A percentile compares a stretch with the other conserved stretches of the same genome.
Conservation (phyloP, 768 basidiomycete species). For the Leccinum incarnatum region DNA sequence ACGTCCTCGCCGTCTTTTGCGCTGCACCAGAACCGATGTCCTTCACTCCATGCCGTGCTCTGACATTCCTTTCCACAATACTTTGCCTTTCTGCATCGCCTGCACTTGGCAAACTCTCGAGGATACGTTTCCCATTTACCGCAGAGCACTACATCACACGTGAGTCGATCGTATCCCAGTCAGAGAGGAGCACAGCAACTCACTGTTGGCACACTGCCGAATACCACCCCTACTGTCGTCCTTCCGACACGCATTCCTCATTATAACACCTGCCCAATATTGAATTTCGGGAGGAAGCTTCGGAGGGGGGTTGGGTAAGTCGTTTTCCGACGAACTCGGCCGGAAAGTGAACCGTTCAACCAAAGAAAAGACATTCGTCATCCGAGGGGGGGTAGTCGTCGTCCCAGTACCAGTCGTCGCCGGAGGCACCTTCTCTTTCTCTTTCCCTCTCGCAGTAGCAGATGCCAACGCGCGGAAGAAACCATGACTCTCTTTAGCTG, state of each 20-base stretch:
- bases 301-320: conserved; percentile 65
- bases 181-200: conserved; percentile 30
- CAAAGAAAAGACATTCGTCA: conserved; percentile 93
- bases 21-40: conserved; percentile 93
- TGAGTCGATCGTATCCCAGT: conserved; percentile 1
- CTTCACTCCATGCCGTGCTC: conserved; percentile 94
- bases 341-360: conserved; percentile 97
- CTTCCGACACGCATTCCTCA: conserved; percentile 98
- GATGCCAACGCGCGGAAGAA: conserved; percentile 48
- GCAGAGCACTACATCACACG: conserved; percentile 67
- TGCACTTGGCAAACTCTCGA: conserved; percentile 94
- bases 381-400: conserved; percentile 32
- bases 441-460: conserved; percentile 46
- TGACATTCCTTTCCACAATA: conserved; percentile 98
- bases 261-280: conserved; percentile 99
- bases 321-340: conserved; percentile 77
- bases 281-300: conserved; percentile 87
- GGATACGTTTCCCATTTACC: conserved; percentile 92
- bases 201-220: conserved; percentile 95
- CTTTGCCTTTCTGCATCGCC: conserved; percentile 95
- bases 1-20: conserved; percentile 55
- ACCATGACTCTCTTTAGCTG: conserved; percentile 34
- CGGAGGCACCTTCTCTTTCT: conserved; percentile 38
- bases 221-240: conserved; percentile 92
- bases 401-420: conserved; percentile 17